Percentiles rank a stretch among this genome's conserved stretches.
phyloP scores from a whole-genome alignment of 2,329 filamentous ascomycete genomes.

The Neofusicoccum kwambonambiense region DNA sequence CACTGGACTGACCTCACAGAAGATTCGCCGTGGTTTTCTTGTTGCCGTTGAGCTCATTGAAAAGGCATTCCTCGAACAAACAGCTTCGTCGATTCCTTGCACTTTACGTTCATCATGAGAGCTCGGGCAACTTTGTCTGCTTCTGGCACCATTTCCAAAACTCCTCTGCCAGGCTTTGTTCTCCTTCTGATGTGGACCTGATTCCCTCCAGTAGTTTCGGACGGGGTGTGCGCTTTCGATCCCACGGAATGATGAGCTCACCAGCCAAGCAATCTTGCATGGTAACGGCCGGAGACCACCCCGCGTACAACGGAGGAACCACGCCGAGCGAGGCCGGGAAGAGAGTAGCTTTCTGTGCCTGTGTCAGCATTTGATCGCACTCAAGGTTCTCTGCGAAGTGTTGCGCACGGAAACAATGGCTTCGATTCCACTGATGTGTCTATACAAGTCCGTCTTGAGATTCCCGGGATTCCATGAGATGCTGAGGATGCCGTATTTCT shows the following conservation, averaged over 20 bases:
- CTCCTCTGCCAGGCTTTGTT: constrained; percentile 35
- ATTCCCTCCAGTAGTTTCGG: constrained; percentile 33
- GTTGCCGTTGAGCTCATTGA: no score
- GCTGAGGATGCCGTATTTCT: constrained; percentile 24
- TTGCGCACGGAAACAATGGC: no score
- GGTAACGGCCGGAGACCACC: not conserved
- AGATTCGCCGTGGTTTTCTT: no score
- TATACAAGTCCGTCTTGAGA: no score
- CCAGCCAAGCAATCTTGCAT: constrained; percentile 21
- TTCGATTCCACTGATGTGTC: no score
- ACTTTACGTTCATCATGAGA: not conserved
- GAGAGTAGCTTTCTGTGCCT: not conserved
- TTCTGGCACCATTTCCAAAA: constrained; percentile 47
- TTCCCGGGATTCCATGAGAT: not conserved
- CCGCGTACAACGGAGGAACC: not conserved
- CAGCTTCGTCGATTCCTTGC: no score
- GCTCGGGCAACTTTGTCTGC: not conserved
- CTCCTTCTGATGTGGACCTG: constrained; percentile 36
- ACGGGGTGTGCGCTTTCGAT: constrained; percentile 35
- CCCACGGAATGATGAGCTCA: constrained; percentile 49
- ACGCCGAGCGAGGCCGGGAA: not conserved
- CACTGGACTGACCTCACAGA: no score
- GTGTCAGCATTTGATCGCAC: no score
- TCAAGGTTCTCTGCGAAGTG: no score
- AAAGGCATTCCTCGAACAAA: no score